Conservation (phyloP, 192 early-diverging fungal species). For the Pecoramyces ruminantium region DNA sequence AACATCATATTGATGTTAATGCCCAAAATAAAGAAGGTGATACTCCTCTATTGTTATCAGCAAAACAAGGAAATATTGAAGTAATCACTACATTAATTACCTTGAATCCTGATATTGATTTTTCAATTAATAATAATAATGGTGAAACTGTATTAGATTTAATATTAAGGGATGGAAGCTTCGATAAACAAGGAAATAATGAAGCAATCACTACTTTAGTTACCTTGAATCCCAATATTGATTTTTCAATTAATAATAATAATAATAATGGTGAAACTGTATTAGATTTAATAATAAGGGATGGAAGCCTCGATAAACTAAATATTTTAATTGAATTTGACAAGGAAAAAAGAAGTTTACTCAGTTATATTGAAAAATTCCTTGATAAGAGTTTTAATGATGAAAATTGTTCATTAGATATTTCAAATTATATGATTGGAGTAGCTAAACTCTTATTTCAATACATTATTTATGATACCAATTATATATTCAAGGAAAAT, state of each 20-base stretch:
- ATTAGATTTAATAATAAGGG: too few species aligned
- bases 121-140: too few species aligned
- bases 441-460: neutral
- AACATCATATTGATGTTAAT: neutral
- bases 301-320: too few species aligned
- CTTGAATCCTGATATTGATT: too few species aligned
- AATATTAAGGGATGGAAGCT: too few species aligned
- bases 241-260: too few species aligned
- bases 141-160: too few species aligned
- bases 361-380: neutral
- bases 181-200: neutral
- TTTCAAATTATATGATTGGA: neutral
- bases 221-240: too few species aligned
- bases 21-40: neutral
- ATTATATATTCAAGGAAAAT: neutral
- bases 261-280: too few species aligned
- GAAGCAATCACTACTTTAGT: neutral
- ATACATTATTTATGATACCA: neutral
- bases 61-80: neutral
- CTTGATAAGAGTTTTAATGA: neutral
- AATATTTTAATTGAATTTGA: too few species aligned
- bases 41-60: neutral
- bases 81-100: neutral
- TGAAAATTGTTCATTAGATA: too few species aligned
- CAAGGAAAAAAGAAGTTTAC: too few species aligned